Conservation (phyloP, 2,329 filamentous ascomycete species). For the Ophiocordyceps camponoti-leonardi region DNA sequence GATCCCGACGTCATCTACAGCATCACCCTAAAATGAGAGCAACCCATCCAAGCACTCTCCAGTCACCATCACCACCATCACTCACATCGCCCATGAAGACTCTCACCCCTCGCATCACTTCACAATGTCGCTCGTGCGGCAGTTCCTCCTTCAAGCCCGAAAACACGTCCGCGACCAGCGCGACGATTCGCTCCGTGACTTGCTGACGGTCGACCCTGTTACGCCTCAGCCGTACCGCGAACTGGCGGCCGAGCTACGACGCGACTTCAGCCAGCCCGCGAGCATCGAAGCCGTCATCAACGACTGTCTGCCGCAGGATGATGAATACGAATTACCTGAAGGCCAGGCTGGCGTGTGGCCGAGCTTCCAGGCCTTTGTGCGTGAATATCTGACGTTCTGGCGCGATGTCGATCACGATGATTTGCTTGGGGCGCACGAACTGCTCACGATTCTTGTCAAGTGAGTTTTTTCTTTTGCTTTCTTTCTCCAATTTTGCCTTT, state of each 20-base stretch:
- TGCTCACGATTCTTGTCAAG: slow-evolving; percentile 60
- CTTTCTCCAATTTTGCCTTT: background rate
- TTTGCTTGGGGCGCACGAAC: slow-evolving; percentile 55
- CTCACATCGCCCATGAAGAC: background rate
- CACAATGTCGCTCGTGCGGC: slow-evolving; percentile 32
- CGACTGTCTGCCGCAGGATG: slow-evolving; percentile 32
- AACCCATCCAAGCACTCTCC: too few relatives aligned
- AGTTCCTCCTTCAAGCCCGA: slow-evolving; percentile 51
- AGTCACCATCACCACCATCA: background rate
- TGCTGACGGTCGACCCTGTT: slow-evolving; percentile 58
- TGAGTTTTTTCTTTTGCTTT: slow-evolving; percentile 22
- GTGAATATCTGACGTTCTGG: slow-evolving; percentile 66
- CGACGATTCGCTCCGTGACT: slow-evolving; percentile 48
- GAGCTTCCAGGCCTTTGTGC: slow-evolving; percentile 62
- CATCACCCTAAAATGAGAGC: too few relatives aligned
- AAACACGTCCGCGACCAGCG: slow-evolving; percentile 39
- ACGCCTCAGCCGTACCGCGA: slow-evolving; percentile 49
- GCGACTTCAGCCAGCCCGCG: slow-evolving; percentile 29
- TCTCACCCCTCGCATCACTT: background rate
- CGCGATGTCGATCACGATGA: slow-evolving; percentile 65
- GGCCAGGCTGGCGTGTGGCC: slow-evolving; percentile 54
- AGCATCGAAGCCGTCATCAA: slow-evolving; percentile 48
- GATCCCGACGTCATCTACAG: slow-evolving; percentile 28
- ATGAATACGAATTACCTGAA: slow-evolving; percentile 42
- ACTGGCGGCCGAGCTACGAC: slow-evolving; percentile 50